Evolutionary conservation across 2,329 filamentous ascomycete species (phyloP), one percentile per base, ranked within the genome.

Genomic region (Cadophora sp.): DNA sequence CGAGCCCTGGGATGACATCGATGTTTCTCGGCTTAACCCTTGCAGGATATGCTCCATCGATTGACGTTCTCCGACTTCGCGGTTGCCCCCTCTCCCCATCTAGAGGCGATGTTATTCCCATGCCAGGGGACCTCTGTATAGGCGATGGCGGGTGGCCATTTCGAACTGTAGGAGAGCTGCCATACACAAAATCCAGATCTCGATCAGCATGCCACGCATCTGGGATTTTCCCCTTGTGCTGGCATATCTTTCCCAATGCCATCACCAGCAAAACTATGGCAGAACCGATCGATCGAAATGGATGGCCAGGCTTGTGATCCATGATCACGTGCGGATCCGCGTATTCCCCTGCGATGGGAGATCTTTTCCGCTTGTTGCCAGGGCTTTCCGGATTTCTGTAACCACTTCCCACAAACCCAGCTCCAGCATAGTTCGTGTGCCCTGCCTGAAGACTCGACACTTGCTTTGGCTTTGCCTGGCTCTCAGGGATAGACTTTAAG

Each of bases 1-100:
- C 91, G 66, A 98, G 82, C 0, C 96, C 96, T 0, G 96, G 95
- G 68, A 97, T 91, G 7, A 91, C 85, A 74, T 98, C 94, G 60
- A 96, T 84, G 75, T 97, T 97, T 72, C 86, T 84, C 6, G 68
- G 58, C 47, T 63, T 72, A 50, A 65, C 24, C 73, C 70, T 60
- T 3, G 47, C 33, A 41, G 64, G 30, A 36, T 65, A 67, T 14
- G 30, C 43, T 22, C 71, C 71, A 63, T 89, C 83, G 51, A 85
- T 76, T 0, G 86, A 89, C 3, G 82, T 81, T 65, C 85, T 80
- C 61, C 87, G 81, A 71, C 83, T 69, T 1, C 72, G 72, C 20
- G 73, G 51, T 30, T 70, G 68, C 76, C 75, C 48, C 81, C 80
- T 27, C 55, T 85, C 82, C n/a, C 79, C 78, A 11, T 87, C 85